Percentiles rank a stretch among this genome's conserved stretches.
Evolutionary conservation across 768 basidiomycete species (phyloP).

Genomic region (Dentipellis sp.): DNA sequence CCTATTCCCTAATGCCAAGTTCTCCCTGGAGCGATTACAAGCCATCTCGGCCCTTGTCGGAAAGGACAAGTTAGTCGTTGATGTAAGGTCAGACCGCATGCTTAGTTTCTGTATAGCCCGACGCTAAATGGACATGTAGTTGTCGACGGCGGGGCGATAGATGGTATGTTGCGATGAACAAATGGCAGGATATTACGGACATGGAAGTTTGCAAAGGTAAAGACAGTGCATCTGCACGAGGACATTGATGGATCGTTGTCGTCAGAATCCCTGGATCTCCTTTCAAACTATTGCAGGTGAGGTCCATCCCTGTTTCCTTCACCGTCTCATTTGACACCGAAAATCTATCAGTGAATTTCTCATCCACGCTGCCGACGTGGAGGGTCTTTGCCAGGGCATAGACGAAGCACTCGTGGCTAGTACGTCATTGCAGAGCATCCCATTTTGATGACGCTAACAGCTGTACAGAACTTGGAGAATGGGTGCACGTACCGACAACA

Average conservation of each 20-base stretch:
- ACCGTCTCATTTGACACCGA: not conserved
- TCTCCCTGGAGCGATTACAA: slow-evolving; percentile 65
- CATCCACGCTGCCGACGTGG: slow-evolving; percentile 97
- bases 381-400: slow-evolving; percentile 94
- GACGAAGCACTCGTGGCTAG: slow-evolving; percentile 82
- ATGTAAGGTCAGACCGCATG: slow-evolving; percentile 63
- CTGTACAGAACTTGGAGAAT: slow-evolving; percentile 71
- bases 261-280: slow-evolving; percentile 65
- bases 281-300: slow-evolving; percentile 80
- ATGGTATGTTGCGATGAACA: slow-evolving; percentile 98
- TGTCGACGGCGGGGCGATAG: slow-evolving; percentile 67
- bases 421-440: slow-evolving; percentile 18
- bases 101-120: not conserved
- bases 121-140: slow-evolving; percentile 30
- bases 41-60: slow-evolving; percentile 56
- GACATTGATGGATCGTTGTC: not conserved
- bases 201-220: slow-evolving; percentile 83
- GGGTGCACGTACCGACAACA: slow-evolving; percentile 86
- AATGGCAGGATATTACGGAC: slow-evolving; percentile 95
- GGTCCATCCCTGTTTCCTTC: not conserved
- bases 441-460: slow-evolving; percentile 2
- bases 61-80: slow-evolving; percentile 84
- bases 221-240: not conserved
- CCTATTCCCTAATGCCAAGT: slow-evolving; percentile 79
- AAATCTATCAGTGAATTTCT: slow-evolving; percentile 66